Base-by-base conservation (phyloP, 169 alveolate species). In the Plasmodium sp. region DNA sequence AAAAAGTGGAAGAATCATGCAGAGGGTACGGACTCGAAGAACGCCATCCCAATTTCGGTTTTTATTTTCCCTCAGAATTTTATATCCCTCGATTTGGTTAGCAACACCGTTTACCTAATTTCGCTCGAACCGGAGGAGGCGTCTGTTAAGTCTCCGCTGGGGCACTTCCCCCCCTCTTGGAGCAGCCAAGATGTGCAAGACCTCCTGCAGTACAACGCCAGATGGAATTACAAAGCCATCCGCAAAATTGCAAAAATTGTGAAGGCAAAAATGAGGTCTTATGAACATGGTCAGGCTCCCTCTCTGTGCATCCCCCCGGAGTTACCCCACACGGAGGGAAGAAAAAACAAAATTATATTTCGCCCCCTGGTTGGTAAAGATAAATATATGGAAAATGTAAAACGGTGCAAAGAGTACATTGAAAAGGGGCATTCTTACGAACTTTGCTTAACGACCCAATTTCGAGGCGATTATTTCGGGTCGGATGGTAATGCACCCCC, bases 381-480 rank as follows among this genome's bases (percentile, higher is more conserved):
- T 18, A 18, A 58, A 51, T 85, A 85, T 54, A 85, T 85, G 10
- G 86, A 85, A 75, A 85, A 85, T 85, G 80, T 85, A 16, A 84
- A 54, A 84, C 75, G 43, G 54, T 86, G 94, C 56, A 83, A 83
- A 74, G 85, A 91, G 36, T 48, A 81, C 10, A 93, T 95, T 27
- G 84, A 22, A 34, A 48, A 62, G 9, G 97, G 97, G 4, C 81
- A 84, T 31, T 81, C 95, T 10, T 95, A 95, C 71, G 97, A 95
- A 72, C 94, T 93, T 16, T 95, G 96, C 67, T 88, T 95, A 67
- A 95, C 97, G 1, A 94, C 92, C 41, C 72, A 93, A 75, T 75
- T 95, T 81, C 1, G 0, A 5, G 96, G 91, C 0, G 1, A 43
- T 2, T 45, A 45, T 56, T 39, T 10, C 33, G 67, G 71, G 16